Evolutionary conservation across 495 filamentous ascomycete genomes (phyloP), one percentile per base, ranked within the genome.

Genomic region (Melanomma pulvis-pyrius): DNA sequence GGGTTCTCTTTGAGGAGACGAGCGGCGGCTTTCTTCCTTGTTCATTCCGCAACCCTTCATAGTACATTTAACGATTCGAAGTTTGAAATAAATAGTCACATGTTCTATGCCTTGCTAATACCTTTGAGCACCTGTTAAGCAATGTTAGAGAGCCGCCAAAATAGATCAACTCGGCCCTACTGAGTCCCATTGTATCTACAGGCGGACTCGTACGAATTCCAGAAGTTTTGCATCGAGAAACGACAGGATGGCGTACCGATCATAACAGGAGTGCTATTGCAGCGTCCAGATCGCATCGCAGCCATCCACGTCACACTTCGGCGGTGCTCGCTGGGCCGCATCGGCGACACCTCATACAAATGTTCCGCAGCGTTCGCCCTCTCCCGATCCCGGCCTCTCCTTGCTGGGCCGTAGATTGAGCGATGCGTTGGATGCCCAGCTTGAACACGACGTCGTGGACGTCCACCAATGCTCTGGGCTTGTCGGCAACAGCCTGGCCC

Each of bases 221-320:
- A n/a, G n/a, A n/a, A n/a, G n/a, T n/a, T n/a, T n/a, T n/a, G n/a
- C n/a, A n/a, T n/a, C n/a, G n/a, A n/a, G n/a, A n/a, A n/a, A n/a
- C n/a, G n/a, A n/a, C n/a, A n/a, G n/a, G n/a, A n/a, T n/a, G n/a
- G n/a, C n/a, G n/a, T n/a, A n/a, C n/a, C 12, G 30, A 34, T 34
- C 12, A 51, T 22, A 51, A 21, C 48, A 22, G 25, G 25, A 24
- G 24, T 51, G 25, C 48, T 24, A 51, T 51, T 51, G 48, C 19
- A 51, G 48, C 48, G 24, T 49, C 46, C 5, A 49, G 7, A 19
- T 49, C 8, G 15, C 46, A 19, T 49, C n/a, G 24, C n/a, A 54
- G 51, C 51, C 26, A 24, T 54, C 24, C 51, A 54, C 51, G 51
- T 54, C 51, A 54, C 51, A 19, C 24, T 17, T 24, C 8, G 7